Evolutionary conservation across 371 early-diverging fungal species (phyloP).

Genomic region (Mucor indicus): DNA sequence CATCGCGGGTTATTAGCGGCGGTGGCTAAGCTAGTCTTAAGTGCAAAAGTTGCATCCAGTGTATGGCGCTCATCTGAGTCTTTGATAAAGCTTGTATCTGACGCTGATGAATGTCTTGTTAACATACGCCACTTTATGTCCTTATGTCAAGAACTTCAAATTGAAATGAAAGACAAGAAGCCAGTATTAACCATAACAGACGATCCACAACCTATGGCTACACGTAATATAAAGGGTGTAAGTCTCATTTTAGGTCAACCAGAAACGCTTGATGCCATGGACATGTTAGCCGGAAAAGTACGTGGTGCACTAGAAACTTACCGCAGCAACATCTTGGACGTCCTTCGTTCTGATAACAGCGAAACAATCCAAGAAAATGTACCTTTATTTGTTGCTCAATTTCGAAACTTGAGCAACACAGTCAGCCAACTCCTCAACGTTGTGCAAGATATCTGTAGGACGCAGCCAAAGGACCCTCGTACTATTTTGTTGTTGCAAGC

Average conservation of each 20-base stretch:
- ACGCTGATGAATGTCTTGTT: conserved; percentile 63
- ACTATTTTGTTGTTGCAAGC: conserved; percentile 54
- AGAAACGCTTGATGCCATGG: too few species aligned
- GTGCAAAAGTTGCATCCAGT: conserved; percentile 81
- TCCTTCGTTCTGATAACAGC: too few species aligned
- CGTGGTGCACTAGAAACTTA: conserved; percentile 20
- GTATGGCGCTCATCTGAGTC: conserved; percentile 51
- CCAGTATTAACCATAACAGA: conserved; percentile 27
- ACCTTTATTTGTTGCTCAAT: conserved; percentile 53
- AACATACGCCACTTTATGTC: conserved; percentile 75
- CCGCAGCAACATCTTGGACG: conserved; percentile 9
- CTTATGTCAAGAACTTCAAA: conserved; percentile 67
- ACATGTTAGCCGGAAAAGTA: too few species aligned
- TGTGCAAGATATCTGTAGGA: conserved; percentile 26
- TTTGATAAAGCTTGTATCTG: conserved; percentile 24
- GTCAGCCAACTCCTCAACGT: conserved; percentile 39
- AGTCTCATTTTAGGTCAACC: too few species aligned
- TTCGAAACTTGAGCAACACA: conserved; percentile 50
- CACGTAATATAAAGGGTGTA: too few species aligned
- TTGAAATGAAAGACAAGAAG: conserved; percentile 54
- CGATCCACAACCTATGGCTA: neutral
- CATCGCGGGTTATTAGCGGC: conserved; percentile 77
- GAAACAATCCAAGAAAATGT: conserved; percentile 45
- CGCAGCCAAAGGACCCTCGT: too few species aligned
- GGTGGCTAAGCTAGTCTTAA: conserved; percentile 77